Evolutionary conservation across 2,329 filamentous ascomycete species (phyloP), one percentile per base, ranked within the genome.

Genomic region (Ceratocystiopsis sp.): DNA sequence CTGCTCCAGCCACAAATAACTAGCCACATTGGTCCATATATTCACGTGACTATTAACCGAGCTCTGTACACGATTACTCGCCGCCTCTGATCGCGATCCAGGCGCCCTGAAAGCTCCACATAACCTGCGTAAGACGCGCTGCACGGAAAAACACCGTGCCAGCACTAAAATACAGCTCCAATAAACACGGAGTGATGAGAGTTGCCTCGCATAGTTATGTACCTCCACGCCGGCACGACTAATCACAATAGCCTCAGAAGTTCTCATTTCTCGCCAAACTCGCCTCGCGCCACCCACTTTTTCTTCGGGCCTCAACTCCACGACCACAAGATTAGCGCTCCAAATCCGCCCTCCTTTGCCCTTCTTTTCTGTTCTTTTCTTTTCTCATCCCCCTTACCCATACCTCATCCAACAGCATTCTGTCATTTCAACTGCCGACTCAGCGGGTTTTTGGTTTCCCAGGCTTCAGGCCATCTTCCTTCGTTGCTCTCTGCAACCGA

Each of bases 221-320:
- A 29, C 25, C 25, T 29, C 25, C 25, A 29, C 25, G 2, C 25
- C 25, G 2, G 25, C 25, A 29, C 25, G 10, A 29, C 38, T 43
- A 39, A 39, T 38, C 17, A 19, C 42, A 46, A 46, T 42, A 46
- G 42, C 42, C 45, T 46, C 42, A 46, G 42, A 33, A 41, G n/a
- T 38, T 42, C 40, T 35, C 25, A 16, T n/a, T n/a, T 38, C 25
- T 42, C 15, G 13, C 35, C 44, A 37, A 33, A 38, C 37, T 44
- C 21, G n/a, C 19, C 38, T 34, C 33, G 21, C n/a, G 38, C 39
- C 40, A 36, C 42, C 45, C 42, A 42, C 42, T 45, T 42, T 42
- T 38, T 37, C 37, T 40, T 12, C 25, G 25, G 25, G 25, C 25
- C 25, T 29, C 25, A 29, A 29, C 25, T 29, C 25, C 10, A 29